Evolutionary conservation across 106 monocot genomes (phyloP).

Genomic region (Dendrobium huoshanense): DNA sequence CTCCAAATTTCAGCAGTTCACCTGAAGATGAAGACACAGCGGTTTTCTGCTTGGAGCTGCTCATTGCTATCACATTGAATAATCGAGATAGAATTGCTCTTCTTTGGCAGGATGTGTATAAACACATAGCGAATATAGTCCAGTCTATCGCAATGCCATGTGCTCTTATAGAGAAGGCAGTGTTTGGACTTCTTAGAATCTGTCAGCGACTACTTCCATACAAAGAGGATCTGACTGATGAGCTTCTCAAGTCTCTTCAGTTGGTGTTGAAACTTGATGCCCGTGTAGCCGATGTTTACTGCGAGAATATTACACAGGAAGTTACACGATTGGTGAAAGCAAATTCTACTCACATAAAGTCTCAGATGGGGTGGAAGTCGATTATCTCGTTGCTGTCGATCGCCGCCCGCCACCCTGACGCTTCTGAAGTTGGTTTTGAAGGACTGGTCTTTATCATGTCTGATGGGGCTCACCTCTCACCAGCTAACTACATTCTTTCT

Average conservation of each 20-base stretch:
- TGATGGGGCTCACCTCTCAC: slow-evolving; percentile 61
- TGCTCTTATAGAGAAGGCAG: slow-evolving; percentile 66
- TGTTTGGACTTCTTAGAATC: slow-evolving; percentile 61
- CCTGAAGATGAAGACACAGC: slow-evolving; percentile 60
- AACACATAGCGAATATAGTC: slow-evolving; percentile 59
- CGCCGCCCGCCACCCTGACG: slow-evolving; percentile 66
- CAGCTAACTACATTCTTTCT: slow-evolving; percentile 48
- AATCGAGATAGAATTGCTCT: slow-evolving; percentile 65
- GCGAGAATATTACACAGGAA: slow-evolving; percentile 80
- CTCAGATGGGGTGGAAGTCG: slow-evolving; percentile 61
- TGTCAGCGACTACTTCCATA: slow-evolving; percentile 74
- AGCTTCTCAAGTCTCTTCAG: slow-evolving; percentile 62
- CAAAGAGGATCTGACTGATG: slow-evolving; percentile 66
- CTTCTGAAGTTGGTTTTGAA: slow-evolving; percentile 68
- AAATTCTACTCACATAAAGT: slow-evolving; percentile 61
- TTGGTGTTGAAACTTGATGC: slow-evolving; percentile 75
- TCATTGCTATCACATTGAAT: slow-evolving; percentile 66
- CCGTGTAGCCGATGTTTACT: slow-evolving; percentile 80
- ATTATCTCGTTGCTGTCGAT: slow-evolving; percentile 58
- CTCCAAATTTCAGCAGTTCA: slow-evolving; percentile 42
- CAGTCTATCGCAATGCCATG: slow-evolving; percentile 73
- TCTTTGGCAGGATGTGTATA: slow-evolving; percentile 60
- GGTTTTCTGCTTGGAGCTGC: slow-evolving; percentile 70
- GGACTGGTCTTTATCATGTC: slow-evolving; percentile 60
- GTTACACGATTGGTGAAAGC: slow-evolving; percentile 63